Conservation (phyloP, 2,329 filamentous ascomycete species). For the Calonectria crousiana region DNA sequence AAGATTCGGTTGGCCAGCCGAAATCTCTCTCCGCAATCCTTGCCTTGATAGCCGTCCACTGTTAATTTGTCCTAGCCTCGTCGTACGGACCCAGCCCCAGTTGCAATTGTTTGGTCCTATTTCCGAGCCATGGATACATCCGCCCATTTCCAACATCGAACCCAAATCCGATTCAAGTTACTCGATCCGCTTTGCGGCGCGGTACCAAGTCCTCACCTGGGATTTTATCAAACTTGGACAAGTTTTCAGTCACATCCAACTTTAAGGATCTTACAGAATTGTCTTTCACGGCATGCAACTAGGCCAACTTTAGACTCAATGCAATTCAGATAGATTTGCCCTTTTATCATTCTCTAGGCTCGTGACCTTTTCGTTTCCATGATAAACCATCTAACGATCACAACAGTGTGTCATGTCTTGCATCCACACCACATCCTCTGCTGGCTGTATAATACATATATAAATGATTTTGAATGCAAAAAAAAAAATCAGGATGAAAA, state of each 20-base stretch:
- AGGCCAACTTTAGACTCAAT: neutral
- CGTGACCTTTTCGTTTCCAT: constrained; percentile 25
- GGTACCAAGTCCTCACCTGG: neutral
- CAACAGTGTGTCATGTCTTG: neutral
- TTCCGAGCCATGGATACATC: neutral
- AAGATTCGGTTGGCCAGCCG: neutral
- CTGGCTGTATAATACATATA: constrained; percentile 27
- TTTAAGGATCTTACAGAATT: neutral
- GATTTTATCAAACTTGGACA: neutral
- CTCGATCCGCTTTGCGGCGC: neutral
- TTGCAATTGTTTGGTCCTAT: neutral
- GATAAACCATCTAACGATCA: constrained; percentile 17
- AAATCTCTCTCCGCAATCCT: neutral
- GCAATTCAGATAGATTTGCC: constrained; percentile 6
- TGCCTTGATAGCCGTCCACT: neutral
- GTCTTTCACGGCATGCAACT: neutral
- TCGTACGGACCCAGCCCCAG: neutral
- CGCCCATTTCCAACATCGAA: neutral
- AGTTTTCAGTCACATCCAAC: neutral
- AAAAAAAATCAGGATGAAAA: constrained; percentile 22
- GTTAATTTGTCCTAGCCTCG: neutral
- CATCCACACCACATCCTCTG: neutral
- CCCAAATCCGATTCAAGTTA: neutral
- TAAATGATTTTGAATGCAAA: constrained; percentile 25
- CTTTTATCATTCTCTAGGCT: constrained; percentile 24